These are phyloP conservation scores for Balakata baccata DNA, from an alignment of 345 rosid genomes.

Conservation along the genomic window DNA sequence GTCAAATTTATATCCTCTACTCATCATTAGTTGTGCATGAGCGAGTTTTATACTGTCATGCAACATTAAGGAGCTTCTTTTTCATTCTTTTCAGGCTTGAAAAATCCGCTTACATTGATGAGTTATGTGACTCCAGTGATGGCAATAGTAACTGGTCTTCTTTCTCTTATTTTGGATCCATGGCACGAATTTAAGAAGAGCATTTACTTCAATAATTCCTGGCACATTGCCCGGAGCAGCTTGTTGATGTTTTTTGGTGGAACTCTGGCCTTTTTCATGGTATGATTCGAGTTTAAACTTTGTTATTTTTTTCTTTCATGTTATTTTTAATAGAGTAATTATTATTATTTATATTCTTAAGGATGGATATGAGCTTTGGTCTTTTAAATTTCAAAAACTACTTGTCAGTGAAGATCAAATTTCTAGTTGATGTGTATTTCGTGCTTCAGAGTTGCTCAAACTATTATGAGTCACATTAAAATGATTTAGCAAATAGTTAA, in stretches of 20 bases:
- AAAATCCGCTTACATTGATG: conserved; percentile 87
- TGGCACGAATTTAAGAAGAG: conserved; percentile 73
- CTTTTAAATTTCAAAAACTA: background rate
- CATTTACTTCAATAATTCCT: conserved; percentile 72
- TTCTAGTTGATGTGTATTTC: background rate
- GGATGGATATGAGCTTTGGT: background rate
- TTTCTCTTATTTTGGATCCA: conserved; percentile 88
- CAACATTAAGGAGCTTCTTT: conserved; percentile 1
- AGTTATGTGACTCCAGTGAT: conserved; percentile 80
- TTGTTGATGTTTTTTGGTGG: conserved; percentile 95
- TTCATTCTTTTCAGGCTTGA: conserved; percentile 61
- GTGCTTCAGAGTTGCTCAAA: background rate
- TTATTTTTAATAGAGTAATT: background rate
- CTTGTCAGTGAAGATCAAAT: background rate
- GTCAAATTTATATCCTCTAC: too few relatives aligned
- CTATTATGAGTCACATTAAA: background rate
- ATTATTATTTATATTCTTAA: background rate
- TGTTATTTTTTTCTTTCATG: background rate
- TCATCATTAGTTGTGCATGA: too few relatives aligned
- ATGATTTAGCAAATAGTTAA: background rate
- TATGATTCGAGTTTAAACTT: conserved; percentile 27
- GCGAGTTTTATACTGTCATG: background rate
- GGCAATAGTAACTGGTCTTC: conserved; percentile 76
- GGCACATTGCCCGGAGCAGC: conserved; percentile 79
- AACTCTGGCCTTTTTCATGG: conserved; percentile 92